Evolutionary conservation across 805 yeast species (phyloP).

Genomic region (Starmera amethionina): DNA sequence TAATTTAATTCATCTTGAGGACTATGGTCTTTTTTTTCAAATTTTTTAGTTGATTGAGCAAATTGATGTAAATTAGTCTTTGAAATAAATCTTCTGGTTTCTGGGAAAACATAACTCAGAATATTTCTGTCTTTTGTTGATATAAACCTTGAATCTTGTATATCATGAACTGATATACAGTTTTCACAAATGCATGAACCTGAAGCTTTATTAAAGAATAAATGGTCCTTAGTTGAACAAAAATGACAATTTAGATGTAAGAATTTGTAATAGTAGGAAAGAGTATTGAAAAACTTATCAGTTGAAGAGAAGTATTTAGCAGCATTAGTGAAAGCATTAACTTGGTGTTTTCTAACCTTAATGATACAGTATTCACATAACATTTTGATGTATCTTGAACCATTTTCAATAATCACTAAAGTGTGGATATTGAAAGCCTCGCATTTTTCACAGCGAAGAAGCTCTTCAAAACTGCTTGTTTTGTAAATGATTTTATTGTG

Average conservation of each 20-base stretch:
- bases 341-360: conserved; percentile 27
- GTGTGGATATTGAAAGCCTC: conserved; percentile 43
- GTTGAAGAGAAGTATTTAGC: conserved; percentile 41
- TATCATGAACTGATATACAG: conserved; percentile 25
- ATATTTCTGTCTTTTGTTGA: conserved; percentile 39
- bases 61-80: conserved; percentile 22
- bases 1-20: conserved; percentile 17
- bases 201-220: conserved; percentile 24
- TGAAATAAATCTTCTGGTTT: too few species aligned
- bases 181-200: conserved; percentile 28
- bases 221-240: conserved; percentile 32
- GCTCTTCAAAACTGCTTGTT: conserved; percentile 23
- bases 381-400: conserved; percentile 45
- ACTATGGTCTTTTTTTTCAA: conserved; percentile 3
- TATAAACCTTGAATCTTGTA: conserved; percentile 17
- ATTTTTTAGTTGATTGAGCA: conserved; percentile 23
- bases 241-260: conserved; percentile 38
- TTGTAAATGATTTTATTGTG: conserved; percentile 36
- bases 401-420: conserved; percentile 39
- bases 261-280: conserved; percentile 36
- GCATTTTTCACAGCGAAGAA: conserved; percentile 46
- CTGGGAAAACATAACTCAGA: conserved; percentile 28
- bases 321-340: conserved; percentile 20
- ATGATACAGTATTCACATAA: conserved; percentile 36
- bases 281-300: conserved; percentile 41